Percentiles rank a stretch among this genome's conserved stretches.
Evolutionary conservation across 2,329 filamentous ascomycete species (phyloP).

Genomic region (Fusarium udum): DNA sequence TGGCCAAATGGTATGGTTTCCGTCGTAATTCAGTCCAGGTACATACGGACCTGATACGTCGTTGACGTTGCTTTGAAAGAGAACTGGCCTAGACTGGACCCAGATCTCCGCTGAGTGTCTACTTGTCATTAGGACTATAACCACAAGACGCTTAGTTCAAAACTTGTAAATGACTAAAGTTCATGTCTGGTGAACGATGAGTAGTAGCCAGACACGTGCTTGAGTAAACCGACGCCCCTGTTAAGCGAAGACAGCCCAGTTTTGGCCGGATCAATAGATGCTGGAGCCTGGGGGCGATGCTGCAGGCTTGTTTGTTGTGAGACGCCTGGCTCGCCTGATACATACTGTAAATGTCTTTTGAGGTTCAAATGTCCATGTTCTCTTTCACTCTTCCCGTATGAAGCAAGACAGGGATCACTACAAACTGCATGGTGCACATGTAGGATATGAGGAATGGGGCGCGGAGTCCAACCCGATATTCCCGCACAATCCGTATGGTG

Average conservation of each 20-base stretch:
- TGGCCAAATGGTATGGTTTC: not conserved
- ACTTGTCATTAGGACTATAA: not conserved
- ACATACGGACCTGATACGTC: not conserved
- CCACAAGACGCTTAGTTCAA: not conserved
- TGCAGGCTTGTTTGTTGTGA: constrained; percentile 29
- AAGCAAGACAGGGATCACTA: constrained; percentile 22
- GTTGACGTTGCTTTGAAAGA: not conserved
- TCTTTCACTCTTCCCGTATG: not conserved
- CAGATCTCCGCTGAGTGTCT: not conserved
- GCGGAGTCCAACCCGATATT: constrained; percentile 8
- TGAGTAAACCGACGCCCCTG: constrained; percentile 18
- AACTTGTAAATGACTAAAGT: not conserved
- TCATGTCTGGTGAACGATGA: constrained; percentile 1
- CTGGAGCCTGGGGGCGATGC: constrained; percentile 18
- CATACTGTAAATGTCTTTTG: constrained; percentile 1
- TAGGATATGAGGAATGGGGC: constrained; percentile 6
- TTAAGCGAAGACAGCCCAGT: constrained; percentile 12
- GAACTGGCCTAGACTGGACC: not conserved
- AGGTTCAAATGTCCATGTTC: constrained; percentile 1
- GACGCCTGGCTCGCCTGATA: constrained; percentile 14
- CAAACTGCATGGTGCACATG: constrained; percentile 3
- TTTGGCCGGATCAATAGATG: constrained; percentile 31
- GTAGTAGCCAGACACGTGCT: constrained; percentile 26
- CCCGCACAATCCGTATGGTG: constrained; percentile 3
- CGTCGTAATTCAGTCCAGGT: not conserved